Base-by-base conservation (phyloP, 1,284 basidiomycete genomes). In the Austroboletus novae-zelandiae region DNA sequence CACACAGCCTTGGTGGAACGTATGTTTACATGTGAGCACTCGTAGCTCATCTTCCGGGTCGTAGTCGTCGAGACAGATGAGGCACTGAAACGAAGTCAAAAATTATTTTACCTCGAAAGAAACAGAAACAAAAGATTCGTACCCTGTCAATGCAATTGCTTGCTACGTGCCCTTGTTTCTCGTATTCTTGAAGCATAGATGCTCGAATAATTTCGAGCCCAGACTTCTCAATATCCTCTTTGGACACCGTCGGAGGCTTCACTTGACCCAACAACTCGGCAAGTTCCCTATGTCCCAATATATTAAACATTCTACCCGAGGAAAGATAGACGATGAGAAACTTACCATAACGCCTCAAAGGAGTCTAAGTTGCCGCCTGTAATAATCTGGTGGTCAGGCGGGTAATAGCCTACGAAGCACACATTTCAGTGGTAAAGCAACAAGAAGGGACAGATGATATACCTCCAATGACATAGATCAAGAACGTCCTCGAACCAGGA, bases 51-150 rank as follows among this genome's bases (percentile, higher is more conserved):
- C 88, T 36, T 88, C 84, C 1, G 73, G 63, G 36, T 79, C 77
- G 65, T 94, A 94, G 50, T 93, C 90, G 50, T 89, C 86, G 45
- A 94, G 72, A 66, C 93, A 96, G 43, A 94, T 86, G 57, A 92
- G 74, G 60, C 84, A 87, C 84, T 86, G 14, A 54, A 46, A 61
- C 0, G 29, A 37, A 9, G 46, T 48, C 20, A 60, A 14, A 14
- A 10, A 13, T 23, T 10, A 23, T 25, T n/a, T 14, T 10, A 8
- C n/a, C 4, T 30, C 18, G 35, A 25, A 15, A 44, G 45, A 40
- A 40, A 15, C 40, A 51, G 27, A n/a, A n/a, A n/a, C n/a, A n/a
- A n/a, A n/a, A n/a, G n/a, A n/a, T n/a, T 74, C 83, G 52, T 67
- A 91, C 89, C 68, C 81, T 72, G 36, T 94, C 93, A 5, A 79